phyloP scores from a whole-genome alignment of 2,329 filamentous ascomycete species.

The Beauveria scarabaeidicola region DNA sequence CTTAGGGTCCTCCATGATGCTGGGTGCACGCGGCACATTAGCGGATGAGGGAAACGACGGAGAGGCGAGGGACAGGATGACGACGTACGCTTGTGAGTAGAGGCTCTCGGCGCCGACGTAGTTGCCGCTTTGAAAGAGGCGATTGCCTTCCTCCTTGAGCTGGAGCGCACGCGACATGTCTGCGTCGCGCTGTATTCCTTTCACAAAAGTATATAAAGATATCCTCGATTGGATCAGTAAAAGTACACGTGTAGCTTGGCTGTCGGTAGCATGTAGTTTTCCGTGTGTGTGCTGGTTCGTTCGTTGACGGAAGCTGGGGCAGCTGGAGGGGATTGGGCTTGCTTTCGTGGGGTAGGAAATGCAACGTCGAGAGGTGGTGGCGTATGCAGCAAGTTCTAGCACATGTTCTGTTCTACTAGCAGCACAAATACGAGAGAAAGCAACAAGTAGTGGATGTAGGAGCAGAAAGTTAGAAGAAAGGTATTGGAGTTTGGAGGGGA shows the following conservation, averaged over 20 bases:
- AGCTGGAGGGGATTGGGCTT: not conserved
- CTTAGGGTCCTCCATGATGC: conserved; percentile 67
- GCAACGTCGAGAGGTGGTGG: not conserved
- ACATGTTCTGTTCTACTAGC: not conserved
- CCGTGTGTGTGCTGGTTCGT: not conserved
- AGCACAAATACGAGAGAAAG: not conserved
- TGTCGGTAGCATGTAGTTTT: not conserved
- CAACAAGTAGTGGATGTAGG: not conserved
- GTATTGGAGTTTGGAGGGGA: conserved; percentile 1
- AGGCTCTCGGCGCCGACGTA: conserved; percentile 56
- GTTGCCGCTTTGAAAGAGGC: conserved; percentile 55
- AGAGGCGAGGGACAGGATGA: not conserved
- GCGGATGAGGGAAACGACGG: not conserved
- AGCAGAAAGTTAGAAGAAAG: not conserved
- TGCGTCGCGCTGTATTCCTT: too few species aligned
- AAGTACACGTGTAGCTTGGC: not conserved
- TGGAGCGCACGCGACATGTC: conserved; percentile 28
- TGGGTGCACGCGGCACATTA: conserved; percentile 22
- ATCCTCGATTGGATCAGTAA: too few species aligned
- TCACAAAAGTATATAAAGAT: not conserved
- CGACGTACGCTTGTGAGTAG: conserved; percentile 63
- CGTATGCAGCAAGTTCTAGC: not conserved
- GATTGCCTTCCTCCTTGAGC: conserved; percentile 54
- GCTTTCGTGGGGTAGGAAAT: not conserved
- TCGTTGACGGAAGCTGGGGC: not conserved